A percentile compares a stretch with the other conserved stretches of the same genome.
Conservation (phyloP, 2,329 filamentous ascomycete genomes). For the Podosphaera xanthii region DNA sequence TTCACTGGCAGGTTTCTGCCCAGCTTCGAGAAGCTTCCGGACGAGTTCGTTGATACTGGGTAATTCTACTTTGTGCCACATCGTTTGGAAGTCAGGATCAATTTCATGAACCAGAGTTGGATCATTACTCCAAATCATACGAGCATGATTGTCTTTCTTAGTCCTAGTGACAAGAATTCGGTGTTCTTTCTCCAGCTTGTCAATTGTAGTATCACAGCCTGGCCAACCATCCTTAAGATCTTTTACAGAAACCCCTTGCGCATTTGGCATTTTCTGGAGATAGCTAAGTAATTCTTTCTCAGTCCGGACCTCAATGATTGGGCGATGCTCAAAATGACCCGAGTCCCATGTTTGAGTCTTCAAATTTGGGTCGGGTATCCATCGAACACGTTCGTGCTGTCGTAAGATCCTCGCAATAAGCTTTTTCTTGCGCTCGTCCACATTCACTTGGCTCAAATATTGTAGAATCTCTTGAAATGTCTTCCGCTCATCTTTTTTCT, state of each 20-base stretch:
- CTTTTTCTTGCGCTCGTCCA: slow-evolving; percentile 36
- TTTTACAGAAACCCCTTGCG: slow-evolving; percentile 60
- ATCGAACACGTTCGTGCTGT: slow-evolving; percentile 35
- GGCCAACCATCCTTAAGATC: slow-evolving; percentile 94
- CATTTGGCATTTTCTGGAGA: slow-evolving; percentile 61
- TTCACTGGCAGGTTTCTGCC: slow-evolving; percentile 18
- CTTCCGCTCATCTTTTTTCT: slow-evolving; percentile 45
- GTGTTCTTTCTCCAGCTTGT: slow-evolving; percentile 53
- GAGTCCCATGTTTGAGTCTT: slow-evolving; percentile 42
- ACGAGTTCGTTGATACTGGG: slow-evolving; percentile 27
- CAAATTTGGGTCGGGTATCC: slow-evolving; percentile 31
- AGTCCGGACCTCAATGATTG: slow-evolving; percentile 62
- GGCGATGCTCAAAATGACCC: slow-evolving; percentile 63
- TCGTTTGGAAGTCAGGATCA: slow-evolving; percentile 59
- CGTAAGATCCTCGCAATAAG: slow-evolving; percentile 46
- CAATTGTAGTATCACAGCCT: slow-evolving; percentile 56
- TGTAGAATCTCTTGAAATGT: slow-evolving; percentile 55
- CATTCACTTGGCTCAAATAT: slow-evolving; percentile 50
- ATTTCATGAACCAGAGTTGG: slow-evolving; percentile 51
- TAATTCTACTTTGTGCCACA: slow-evolving; percentile 64
- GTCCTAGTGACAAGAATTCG: slow-evolving; percentile 69
- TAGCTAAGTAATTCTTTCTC: slow-evolving; percentile 56
- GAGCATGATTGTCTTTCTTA: slow-evolving; percentile 74
- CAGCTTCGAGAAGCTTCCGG: slow-evolving; percentile 18
- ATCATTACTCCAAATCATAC: slow-evolving; percentile 77